Evolutionary conservation across 192 early-diverging fungal genomes (phyloP).

Genomic region (Backusella morwellensis): DNA sequence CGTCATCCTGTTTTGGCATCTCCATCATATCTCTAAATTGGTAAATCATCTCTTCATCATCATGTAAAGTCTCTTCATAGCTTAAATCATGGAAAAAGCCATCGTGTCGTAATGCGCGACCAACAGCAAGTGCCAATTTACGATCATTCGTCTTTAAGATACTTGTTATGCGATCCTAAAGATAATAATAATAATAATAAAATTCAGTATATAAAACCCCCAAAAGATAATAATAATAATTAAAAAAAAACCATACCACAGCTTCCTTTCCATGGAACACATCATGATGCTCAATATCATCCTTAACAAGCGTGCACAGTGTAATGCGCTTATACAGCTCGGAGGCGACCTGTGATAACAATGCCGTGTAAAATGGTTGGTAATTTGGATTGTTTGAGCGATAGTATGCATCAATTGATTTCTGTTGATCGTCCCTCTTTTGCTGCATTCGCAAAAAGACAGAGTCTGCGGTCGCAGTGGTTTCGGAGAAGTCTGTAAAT

Average conservation of each 20-base stretch:
- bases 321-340: constrained; percentile 61
- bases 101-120: constrained; percentile 86
- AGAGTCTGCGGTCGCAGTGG: background rate
- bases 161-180: constrained; percentile 52
- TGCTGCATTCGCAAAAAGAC: constrained; percentile 17
- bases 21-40: constrained; percentile 55
- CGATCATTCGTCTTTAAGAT: constrained; percentile 82
- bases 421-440: constrained; percentile 22
- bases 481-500: constrained; percentile 1
- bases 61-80: constrained; percentile 79
- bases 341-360: constrained; percentile 68
- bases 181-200: background rate
- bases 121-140: constrained; percentile 82
- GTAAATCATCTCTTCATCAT: constrained; percentile 79
- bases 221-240: background rate
- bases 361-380: constrained; percentile 58
- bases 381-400: constrained; percentile 1
- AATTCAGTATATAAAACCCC: too few relatives aligned
- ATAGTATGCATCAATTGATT: constrained; percentile 21
- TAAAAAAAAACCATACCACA: constrained; percentile 59
- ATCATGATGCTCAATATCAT: constrained; percentile 78
- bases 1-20: background rate
- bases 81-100: constrained; percentile 89
- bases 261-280: constrained; percentile 88
- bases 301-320: constrained; percentile 62